phyloP scores from a whole-genome alignment of 768 basidiomycete species.

The Pleurotus tuoliensis region DNA sequence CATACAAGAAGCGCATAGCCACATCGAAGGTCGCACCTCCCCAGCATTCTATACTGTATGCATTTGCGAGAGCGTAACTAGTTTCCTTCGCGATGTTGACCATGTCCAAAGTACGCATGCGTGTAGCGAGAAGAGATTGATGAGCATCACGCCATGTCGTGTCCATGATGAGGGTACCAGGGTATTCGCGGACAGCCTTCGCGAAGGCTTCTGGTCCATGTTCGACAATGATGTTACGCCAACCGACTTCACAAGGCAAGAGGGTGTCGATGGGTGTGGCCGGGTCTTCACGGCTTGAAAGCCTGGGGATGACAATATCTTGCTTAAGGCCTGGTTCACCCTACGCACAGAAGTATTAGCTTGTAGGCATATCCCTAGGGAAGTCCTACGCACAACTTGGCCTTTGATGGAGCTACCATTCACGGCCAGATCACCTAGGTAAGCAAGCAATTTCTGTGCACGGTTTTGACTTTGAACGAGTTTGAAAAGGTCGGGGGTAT shows the following conservation, averaged over 20 bases:
- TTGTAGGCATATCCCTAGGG: background rate
- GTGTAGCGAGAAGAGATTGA: constrained; percentile 94
- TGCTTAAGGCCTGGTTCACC: constrained; percentile 94
- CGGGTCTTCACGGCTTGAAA: constrained; percentile 76
- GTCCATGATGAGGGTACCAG: constrained; percentile 94
- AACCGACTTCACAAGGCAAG: constrained; percentile 82
- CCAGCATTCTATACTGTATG: constrained; percentile 98
- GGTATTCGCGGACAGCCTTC: constrained; percentile 94
- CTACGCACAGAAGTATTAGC: constrained; percentile 21
- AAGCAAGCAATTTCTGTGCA: constrained; percentile 94
- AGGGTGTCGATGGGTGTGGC: constrained; percentile 74
- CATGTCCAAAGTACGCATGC: constrained; percentile 94
- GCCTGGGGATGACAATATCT: constrained; percentile 79
- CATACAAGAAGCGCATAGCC: constrained; percentile 98
- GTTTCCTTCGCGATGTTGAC: constrained; percentile 98
- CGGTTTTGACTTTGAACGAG: constrained; percentile 97
- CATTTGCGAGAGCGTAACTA: constrained; percentile 89
- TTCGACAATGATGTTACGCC: constrained; percentile 99
- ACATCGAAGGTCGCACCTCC: constrained; percentile 99
- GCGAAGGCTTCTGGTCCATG: constrained; percentile 98
- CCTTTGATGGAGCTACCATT: constrained; percentile 98
- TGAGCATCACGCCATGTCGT: constrained; percentile 99
- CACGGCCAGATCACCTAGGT: constrained; percentile 96
- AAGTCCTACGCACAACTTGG: constrained; percentile 48
- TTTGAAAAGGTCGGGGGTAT: constrained; percentile 99